These are phyloP conservation scores for Fusarium guadeloupense DNA, from an alignment of 2,329 filamentous ascomycete genomes.

Conservation along the genomic window DNA sequence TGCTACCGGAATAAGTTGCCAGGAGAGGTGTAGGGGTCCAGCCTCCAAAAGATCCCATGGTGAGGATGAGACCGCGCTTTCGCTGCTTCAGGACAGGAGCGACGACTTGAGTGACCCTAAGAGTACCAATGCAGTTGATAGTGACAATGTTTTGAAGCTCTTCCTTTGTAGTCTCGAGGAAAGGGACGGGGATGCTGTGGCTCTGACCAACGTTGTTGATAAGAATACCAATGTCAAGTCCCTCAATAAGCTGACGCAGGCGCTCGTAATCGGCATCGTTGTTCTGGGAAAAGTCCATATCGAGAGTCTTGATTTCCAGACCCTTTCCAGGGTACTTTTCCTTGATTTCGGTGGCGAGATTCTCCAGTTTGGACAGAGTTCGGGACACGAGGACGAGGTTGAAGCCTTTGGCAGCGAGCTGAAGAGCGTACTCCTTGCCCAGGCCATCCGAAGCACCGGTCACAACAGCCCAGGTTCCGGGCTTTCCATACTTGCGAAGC, in stretches of 20 bases:
- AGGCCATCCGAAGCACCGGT: slow-evolving; percentile 97
- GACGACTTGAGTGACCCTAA: slow-evolving; percentile 86
- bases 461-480: slow-evolving; percentile 92
- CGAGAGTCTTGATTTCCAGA: slow-evolving; percentile 78
- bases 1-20: slow-evolving; percentile 96
- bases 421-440: slow-evolving; percentile 93
- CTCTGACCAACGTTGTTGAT: slow-evolving; percentile 98
- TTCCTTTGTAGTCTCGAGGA: slow-evolving; percentile 78
- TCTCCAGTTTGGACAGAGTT: slow-evolving; percentile 88
- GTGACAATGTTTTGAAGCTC: slow-evolving; percentile 92
- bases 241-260: slow-evolving; percentile 73
- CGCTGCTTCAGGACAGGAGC: slow-evolving; percentile 85
- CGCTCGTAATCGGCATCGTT: slow-evolving; percentile 81
- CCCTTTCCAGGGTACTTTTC: slow-evolving; percentile 68
- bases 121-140: slow-evolving; percentile 92
- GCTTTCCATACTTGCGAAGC: slow-evolving; percentile 90
- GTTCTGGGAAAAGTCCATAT: slow-evolving; percentile 92
- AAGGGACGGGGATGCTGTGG: slow-evolving; percentile 91
- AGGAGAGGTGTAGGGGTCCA: slow-evolving; percentile 91
- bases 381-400: slow-evolving; percentile 95
- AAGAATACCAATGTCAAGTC: slow-evolving; percentile 83
- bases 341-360: slow-evolving; percentile 79
- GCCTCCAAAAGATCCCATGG: slow-evolving; percentile 96
- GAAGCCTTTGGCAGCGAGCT: slow-evolving; percentile 91
- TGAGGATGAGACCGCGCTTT: slow-evolving; percentile 88